A percentile compares a stretch with the other conserved stretches of the same genome.
phyloP scores from a whole-genome alignment of 2,329 filamentous ascomycete species.

The Verticillium isaacii region DNA sequence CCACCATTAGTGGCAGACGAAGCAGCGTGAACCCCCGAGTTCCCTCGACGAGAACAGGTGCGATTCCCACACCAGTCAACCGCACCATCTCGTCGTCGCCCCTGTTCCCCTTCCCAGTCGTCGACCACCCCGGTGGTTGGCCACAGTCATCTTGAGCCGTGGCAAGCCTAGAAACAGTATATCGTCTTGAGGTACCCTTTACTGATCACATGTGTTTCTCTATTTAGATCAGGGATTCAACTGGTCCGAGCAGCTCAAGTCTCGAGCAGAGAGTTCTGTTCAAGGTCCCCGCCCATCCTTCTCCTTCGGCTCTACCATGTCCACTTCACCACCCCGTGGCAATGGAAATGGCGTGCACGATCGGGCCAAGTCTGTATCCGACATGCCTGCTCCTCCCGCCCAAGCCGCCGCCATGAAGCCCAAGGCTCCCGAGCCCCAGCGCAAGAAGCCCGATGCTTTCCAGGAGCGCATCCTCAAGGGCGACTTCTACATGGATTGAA shows the following conservation, averaged over 20 bases:
- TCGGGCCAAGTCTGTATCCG: slow-evolving; percentile 65
- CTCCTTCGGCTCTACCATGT: slow-evolving; percentile 43
- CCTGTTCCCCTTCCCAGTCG: not conserved
- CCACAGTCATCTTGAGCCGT: too few relatives aligned
- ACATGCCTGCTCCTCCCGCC: slow-evolving; percentile 53
- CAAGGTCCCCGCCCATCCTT: slow-evolving; percentile 54
- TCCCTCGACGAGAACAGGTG: not conserved
- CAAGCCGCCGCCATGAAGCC: slow-evolving; percentile 43
- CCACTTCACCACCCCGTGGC: slow-evolving; percentile 36
- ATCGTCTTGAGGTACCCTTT: not conserved
- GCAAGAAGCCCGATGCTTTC: slow-evolving; percentile 82
- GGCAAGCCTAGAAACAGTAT: not conserved
- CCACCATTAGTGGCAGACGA: slow-evolving; percentile 22
- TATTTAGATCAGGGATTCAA: slow-evolving; percentile 86
- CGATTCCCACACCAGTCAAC: slow-evolving; percentile 1
- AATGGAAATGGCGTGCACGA: slow-evolving; percentile 45
- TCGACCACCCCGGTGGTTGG: not conserved
- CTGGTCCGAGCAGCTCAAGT: slow-evolving; percentile 93
- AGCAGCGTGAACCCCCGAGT: slow-evolving; percentile 11
- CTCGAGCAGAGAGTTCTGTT: slow-evolving; percentile 78
- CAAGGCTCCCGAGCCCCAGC: slow-evolving; percentile 32
- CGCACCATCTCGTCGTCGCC: slow-evolving; percentile 15
- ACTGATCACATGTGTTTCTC: not conserved
- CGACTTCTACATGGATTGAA: slow-evolving; percentile 95
- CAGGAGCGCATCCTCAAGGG: slow-evolving; percentile 97